These are phyloP conservation scores for Cladosporium sp. DNA, from an alignment of 2,329 filamentous ascomycete genomes.

Conservation along the genomic window DNA sequence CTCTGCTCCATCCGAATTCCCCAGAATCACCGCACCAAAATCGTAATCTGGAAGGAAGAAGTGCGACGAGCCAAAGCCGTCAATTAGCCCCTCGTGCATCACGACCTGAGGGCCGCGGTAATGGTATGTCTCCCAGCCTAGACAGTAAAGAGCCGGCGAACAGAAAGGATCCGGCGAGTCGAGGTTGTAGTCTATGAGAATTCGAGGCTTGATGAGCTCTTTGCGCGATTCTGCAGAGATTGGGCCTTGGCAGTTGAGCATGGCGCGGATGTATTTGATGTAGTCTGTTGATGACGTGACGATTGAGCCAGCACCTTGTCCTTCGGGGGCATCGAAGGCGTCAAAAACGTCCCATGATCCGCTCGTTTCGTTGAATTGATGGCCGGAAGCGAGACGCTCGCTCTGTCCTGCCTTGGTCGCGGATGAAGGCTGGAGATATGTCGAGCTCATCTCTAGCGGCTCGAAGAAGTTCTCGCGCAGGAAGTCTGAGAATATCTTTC, in stretches of 20 bases:
- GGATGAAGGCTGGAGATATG: conserved; percentile 30
- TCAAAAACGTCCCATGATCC: conserved; percentile 28
- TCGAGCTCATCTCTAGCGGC: conserved; percentile 47
- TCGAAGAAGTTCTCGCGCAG: conserved; percentile 41
- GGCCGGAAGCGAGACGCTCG: conserved; percentile 34
- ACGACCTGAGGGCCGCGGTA: conserved; percentile 30
- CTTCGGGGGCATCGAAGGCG: conserved; percentile 30
- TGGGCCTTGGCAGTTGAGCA: conserved; percentile 28
- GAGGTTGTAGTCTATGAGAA: conserved; percentile 19
- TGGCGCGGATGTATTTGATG: conserved; percentile 27
- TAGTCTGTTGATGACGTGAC: conserved; percentile 33
- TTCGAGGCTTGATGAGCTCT: conserved; percentile 24
- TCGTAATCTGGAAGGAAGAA: conserved; percentile 28
- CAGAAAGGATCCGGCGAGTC: conserved; percentile 16
- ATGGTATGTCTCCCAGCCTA: conserved; percentile 27
- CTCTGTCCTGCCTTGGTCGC: conserved; percentile 20
- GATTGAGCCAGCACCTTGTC: conserved; percentile 43
- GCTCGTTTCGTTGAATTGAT: conserved; percentile 26
- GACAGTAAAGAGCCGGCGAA: conserved; percentile 25
- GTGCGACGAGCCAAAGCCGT: conserved; percentile 25
- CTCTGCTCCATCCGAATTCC: conserved; percentile 23
- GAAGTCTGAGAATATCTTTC: conserved; percentile 37
- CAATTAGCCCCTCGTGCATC: conserved; percentile 27
- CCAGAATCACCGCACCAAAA: conserved; percentile 30
- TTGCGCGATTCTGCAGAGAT: conserved; percentile 24